phyloP scores from a whole-genome alignment of 257 asterid genomes.

The Gentiana macrophylla region DNA sequence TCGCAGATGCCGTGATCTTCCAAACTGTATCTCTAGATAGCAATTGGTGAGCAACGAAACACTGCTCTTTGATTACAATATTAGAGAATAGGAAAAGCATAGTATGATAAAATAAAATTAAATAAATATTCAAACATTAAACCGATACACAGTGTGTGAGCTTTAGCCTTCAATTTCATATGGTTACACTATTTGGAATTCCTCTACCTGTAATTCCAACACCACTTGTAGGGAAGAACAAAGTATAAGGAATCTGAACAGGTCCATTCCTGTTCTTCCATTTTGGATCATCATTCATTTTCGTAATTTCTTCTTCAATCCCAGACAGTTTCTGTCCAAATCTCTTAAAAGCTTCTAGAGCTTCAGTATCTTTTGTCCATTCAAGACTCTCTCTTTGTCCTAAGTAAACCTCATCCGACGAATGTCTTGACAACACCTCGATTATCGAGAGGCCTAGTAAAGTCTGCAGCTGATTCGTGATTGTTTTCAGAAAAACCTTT shows the following conservation, averaged over 20 bases:
- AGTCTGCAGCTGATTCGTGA: conserved; percentile 47
- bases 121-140: too few species aligned
- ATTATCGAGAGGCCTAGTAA: conserved; percentile 52
- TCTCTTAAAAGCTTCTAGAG: conserved; percentile 36
- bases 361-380: conserved; percentile 50
- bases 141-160: too few species aligned
- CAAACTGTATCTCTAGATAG: too few species aligned
- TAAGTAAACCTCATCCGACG: conserved; percentile 52
- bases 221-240: conserved; percentile 47
- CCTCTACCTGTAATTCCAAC: conserved; percentile 64
- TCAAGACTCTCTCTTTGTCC: conserved; percentile 51
- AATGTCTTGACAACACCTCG: conserved; percentile 63
- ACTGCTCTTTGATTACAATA: too few species aligned
- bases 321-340: conserved; percentile 39
- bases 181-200: conserved; percentile 62
- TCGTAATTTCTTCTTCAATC: conserved; percentile 29
- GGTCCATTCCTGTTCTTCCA: conserved; percentile 57
- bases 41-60: too few species aligned
- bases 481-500: conserved; percentile 48
- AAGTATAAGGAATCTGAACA: conserved; percentile 58
- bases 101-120: too few species aligned
- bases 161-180: conserved; percentile 3
- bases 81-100: too few species aligned
- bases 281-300: conserved; percentile 36
- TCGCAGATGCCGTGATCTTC: too few species aligned